Base-by-base conservation (phyloP, 345 rosid species). In the Isatis tinctoria region DNA sequence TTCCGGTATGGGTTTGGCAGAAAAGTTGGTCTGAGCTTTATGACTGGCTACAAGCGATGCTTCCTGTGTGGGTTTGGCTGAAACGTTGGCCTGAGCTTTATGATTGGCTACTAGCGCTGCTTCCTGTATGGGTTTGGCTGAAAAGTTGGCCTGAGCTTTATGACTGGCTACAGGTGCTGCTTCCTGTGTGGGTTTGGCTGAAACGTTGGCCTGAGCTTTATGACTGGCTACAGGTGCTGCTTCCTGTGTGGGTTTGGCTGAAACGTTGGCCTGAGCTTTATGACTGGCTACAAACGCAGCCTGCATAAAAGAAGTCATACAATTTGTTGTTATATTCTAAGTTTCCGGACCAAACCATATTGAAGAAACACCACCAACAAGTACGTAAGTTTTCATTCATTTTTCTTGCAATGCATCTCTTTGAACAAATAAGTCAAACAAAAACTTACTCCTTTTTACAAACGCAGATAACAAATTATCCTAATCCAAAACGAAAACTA, bases 101-200 rank as follows among this genome's bases (percentile, higher is more conserved):
- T 40, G 44, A 40, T 5, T 40, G 2, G 44, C 44, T 5, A 40
- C 44, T 11, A 12, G 1, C 44, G 44, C 44, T 40, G 44, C n/a
- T 40, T 40, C 44, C 11, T 11, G n/a, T 12, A 40, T 40, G 44
- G 44, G 14, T 3, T 40, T 40, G 44, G 44, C n/a, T 40, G 44
- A 40, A 40, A 40, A 14, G 44, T 40, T 40, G n/a, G 44, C 5
- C 14, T 40, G 44, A 40, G 44, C 44, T 40, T 12, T 40, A n/a
- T 40, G 44, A 4, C 44, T 13, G 16, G 45, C 44, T n/a, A 77
- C 77, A 64, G 60, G 65, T 44, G 74, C 77, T 72, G 85, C 82
- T 88, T 74, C 60, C 33, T 77, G 72, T 79, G 73, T 14, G 41
- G 74, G 45, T 79, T 70, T 16, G 73, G 44, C 14, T 67, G 56